Base-by-base conservation (phyloP, 495 filamentous ascomycete genomes). In the Talaromyces liani region DNA sequence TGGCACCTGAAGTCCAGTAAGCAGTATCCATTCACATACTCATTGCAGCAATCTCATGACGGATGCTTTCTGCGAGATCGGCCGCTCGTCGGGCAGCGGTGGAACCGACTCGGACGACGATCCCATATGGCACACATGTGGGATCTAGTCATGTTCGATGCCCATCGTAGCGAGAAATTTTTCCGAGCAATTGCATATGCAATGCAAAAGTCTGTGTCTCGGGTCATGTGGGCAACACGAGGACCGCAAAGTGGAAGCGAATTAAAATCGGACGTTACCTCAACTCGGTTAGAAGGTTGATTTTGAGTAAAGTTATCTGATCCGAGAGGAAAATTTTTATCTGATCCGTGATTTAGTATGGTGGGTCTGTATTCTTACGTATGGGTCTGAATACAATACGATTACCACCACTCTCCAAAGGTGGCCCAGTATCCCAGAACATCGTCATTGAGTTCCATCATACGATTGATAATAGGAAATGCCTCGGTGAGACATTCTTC, bases 331-430 rank as follows among this genome's bases (percentile, higher is more conserved):
- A 55, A 55, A 53, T 20, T 49, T 25, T 58, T 34, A 58, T 58
- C 56, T 58, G 33, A 58, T 58, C 33, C 33, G 56, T 33, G 56
- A 58, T 58, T 31, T 58, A 58, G 29, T 36, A 31, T 6, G 29
- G 29, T 58, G 56, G 56, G 55, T 14, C 55, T 5, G 55, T 58
- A 58, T 56, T 24, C 54, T 10, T 56, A 14, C 9, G n/a, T 49
- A 20, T 49, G 0, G 1, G 7, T 22, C 3, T 2, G 39, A 4
- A 6, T 20, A 49, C 4, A 5, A 12, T 49, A 49, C 16, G n/a
- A 2, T 49, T 49, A 45, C 39, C 39, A 20, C 14, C 36, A 41
- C 9, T 5, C 36, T 41, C 14, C 14, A 16, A 0, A 16, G 14
- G 14, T 41, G 36, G 36, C 4, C 36, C 12, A 41, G 0, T 4